phyloP scores from a whole-genome alignment of 331 rosid species.

The Rhamnella rubrinervis region DNA sequence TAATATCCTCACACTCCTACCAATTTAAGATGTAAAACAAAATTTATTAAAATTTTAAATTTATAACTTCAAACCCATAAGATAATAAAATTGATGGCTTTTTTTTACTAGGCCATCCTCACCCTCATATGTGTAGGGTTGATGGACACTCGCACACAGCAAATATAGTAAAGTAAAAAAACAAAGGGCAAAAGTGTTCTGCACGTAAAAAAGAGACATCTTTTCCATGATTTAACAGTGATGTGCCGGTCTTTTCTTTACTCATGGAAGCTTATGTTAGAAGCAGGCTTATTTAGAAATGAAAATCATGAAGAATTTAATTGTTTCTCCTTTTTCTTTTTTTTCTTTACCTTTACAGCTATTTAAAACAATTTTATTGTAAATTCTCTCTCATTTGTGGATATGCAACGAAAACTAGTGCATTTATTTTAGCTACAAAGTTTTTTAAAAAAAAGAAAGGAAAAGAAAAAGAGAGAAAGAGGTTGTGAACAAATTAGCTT shows the following conservation, averaged over 20 bases:
- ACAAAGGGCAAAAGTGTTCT: not conserved
- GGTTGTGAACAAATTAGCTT: too few relatives aligned
- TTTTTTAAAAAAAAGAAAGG: too few relatives aligned
- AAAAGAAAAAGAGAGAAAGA: too few relatives aligned
- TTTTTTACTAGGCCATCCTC: too few relatives aligned
- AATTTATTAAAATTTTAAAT: too few relatives aligned
- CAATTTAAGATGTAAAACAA: too few relatives aligned
- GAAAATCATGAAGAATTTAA: not conserved
- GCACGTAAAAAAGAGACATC: not conserved
- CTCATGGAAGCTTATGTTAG: conserved; percentile 1
- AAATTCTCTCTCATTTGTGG: not conserved
- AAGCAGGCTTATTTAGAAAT: not conserved
- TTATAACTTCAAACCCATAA: too few relatives aligned
- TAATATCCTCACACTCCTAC: too few relatives aligned
- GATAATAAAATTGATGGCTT: too few relatives aligned
- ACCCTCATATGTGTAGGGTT: too few relatives aligned
- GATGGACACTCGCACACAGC: too few relatives aligned
- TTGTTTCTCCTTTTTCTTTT: too few relatives aligned
- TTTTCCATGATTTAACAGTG: not conserved
- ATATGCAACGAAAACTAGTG: not conserved
- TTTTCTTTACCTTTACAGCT: not conserved
- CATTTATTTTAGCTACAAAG: not conserved
- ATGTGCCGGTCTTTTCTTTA: not conserved
- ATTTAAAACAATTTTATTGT: not conserved
- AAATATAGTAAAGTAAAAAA: not conserved